Percentiles rank a stretch among this genome's conserved stretches.
These are phyloP conservation scores for Cicer pinnatifidum DNA, from an alignment of 306 rosid species.

Conservation along the genomic window DNA sequence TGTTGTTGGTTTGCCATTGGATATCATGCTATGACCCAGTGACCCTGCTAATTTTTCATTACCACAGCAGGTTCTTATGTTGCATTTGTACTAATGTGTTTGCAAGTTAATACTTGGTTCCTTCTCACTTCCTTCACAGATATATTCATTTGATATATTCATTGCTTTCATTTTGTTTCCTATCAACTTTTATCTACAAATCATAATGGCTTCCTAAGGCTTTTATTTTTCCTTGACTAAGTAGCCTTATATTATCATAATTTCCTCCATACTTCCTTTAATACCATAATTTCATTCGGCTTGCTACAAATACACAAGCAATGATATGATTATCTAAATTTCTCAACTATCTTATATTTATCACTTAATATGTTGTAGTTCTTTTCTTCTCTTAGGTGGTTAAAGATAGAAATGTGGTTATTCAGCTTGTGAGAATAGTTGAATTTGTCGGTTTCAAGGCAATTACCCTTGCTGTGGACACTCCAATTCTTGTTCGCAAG, in stretches of 20 bases:
- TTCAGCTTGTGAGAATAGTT: no score
- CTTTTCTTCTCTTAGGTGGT: slow-evolving; percentile 36
- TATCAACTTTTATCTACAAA: not conserved
- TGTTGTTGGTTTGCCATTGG: no score
- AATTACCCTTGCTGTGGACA: no score
- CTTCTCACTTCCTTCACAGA: slow-evolving; percentile 5
- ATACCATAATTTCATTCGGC: not conserved
- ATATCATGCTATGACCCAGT: no score
- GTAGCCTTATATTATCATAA: not conserved
- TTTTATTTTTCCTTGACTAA: slow-evolving; percentile 24
- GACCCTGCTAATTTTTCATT: no score
- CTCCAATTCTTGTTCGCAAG: no score
- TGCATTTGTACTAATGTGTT: slow-evolving; percentile 7
- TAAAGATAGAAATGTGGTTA: no score
- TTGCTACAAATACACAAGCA: slow-evolving; percentile 19
- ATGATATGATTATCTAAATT: slow-evolving; percentile 6
- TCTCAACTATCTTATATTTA: slow-evolving; percentile 3
- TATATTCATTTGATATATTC: no score
- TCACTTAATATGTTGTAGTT: slow-evolving; percentile 22
- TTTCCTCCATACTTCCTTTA: slow-evolving; percentile 24
- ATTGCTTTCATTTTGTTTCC: slow-evolving; percentile 8
- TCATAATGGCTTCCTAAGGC: slow-evolving; percentile 12
- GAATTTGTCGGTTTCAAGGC: no score
- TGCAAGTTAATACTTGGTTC: slow-evolving; percentile 24
- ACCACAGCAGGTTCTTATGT: no score